Evolutionary conservation across 1,284 basidiomycete species (phyloP).

Genomic region (Pisolithus thermaeus): DNA sequence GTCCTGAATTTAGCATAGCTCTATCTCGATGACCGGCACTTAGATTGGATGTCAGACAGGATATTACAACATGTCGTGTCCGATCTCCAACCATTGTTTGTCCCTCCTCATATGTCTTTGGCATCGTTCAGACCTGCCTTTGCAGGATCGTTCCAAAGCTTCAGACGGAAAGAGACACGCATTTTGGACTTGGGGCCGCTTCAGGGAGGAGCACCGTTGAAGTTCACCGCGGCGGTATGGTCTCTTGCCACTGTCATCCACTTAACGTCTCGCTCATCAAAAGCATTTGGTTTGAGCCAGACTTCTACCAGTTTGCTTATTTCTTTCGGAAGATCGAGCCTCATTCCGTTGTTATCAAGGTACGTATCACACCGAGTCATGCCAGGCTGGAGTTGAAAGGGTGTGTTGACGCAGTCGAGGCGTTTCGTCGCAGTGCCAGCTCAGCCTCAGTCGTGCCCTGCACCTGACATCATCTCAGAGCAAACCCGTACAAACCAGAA

Average conservation of each 20-base stretch:
- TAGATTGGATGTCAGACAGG: conserved; percentile 73
- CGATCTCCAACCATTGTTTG: conserved; percentile 65
- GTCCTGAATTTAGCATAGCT: conserved; percentile 36
- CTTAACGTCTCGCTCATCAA: too few relatives aligned
- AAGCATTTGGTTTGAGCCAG: conserved; percentile 30
- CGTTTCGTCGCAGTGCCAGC: conserved; percentile 44
- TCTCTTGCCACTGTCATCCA: not conserved
- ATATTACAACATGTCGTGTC: conserved; percentile 65
- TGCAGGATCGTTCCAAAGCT: conserved; percentile 63
- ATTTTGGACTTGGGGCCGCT: conserved; percentile 35
- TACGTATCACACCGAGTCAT: conserved; percentile 15
- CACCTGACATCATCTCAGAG: not conserved
- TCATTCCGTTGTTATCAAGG: conserved; percentile 72
- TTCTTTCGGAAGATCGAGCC: conserved; percentile 73
- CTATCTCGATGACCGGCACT: conserved; percentile 73
- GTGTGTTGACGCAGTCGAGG: conserved; percentile 35
- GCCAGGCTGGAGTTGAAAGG: conserved; percentile 11
- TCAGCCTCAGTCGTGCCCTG: conserved; percentile 4
- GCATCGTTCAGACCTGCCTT: not conserved
- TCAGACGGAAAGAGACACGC: conserved; percentile 47
- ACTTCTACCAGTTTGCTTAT: conserved; percentile 75
- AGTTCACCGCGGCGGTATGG: conserved; percentile 65
- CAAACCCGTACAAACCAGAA: conserved; percentile 8
- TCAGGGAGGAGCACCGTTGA: conserved; percentile 56
- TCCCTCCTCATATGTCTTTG: conserved; percentile 4